Base-by-base conservation (phyloP, 2,329 filamentous ascomycete species). In the Fonsecaea pugnacius region DNA sequence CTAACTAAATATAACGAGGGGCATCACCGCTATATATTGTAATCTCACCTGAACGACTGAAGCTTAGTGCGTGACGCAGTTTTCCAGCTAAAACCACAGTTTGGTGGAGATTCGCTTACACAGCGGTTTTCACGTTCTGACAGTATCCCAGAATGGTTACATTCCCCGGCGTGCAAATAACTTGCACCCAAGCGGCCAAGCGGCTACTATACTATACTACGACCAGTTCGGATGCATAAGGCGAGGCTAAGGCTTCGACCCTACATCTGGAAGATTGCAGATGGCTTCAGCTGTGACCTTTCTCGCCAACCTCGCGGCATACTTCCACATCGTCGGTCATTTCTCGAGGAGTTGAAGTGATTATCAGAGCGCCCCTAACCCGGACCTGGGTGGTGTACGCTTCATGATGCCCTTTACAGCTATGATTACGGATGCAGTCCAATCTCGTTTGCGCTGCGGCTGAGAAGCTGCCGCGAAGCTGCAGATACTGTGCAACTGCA, bases 241-340 rank as follows among this genome's bases (percentile, higher is more conserved):
- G 51, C 51, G 51, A 54, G 51, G 27, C 51, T 54, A 54, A 27
- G 10, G 30, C n/a, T 54, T 54, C 51, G 51, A 8, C 51, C 51
- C 51, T 14, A 54, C 30, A 54, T 54, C 51, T 54, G 51, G 51
- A 54, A 54, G 51, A 54, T 54, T 54, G 51, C 51, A 14, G 51
- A 54, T 27, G 51, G 51, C 51, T 54, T 30, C 51, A 54, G 51
- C 51, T 54, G 27, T 54, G 18, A 54, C 51, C 27, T 54, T 33
- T 54, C 33, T 35, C 51, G 51, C 51, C 51, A 54, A 54, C 51
- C 51, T 30, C 51, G 51, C 30, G 24, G 51, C 51, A 54, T 27
- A 35, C 51, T 54, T 54, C 51, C 51, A 54, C 21, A 54, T 54
- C 30, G 51, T 54, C 24, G 30, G 30, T 54, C 51, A 54, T 30